Evolutionary conservation across 768 basidiomycete genomes (phyloP), one percentile per base, ranked within the genome.

Genomic region (Lanmaoa rubissima): DNA sequence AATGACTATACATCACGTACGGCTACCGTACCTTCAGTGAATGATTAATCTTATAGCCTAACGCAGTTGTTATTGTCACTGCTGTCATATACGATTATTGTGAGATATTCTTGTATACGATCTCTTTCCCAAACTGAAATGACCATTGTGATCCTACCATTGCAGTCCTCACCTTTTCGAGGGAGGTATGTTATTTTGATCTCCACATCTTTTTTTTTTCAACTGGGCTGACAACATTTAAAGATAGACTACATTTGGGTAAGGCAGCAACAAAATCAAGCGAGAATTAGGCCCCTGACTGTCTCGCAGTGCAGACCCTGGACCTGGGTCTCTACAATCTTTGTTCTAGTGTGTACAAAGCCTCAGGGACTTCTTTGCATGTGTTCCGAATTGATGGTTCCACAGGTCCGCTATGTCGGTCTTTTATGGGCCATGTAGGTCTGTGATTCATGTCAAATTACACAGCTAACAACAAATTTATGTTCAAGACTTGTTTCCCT

Each of bases 161-260:
- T 28, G 28, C 2, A 56, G 58, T 51, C 12, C 54, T 59, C 49
- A 51, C 19, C 2, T 48, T 59, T 6, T 24, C 54, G 3, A 35
- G 40, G 16, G 58, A 59, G 40, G 58, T 43, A 38, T 21, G 6
- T 17, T 9, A 21, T 14, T 12, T 53, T 3, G 2, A 17, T 38
- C n/a, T 24, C 24, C 14, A 14, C 13, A 14, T 6, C 28, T 3
- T 24, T 34, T 4, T 17, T 19, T 45, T n/a, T n/a, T n/a, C n/a
- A n/a, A n/a, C 12, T 34, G 8, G 13, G 5, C 16, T 34, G 13
- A 46, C 4, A 16, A 24, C 4, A 6, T 28, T 28, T 5, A 19
- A 1, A 56, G 55, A 26, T 53, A 31, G 32, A 57, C 5, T 46
- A 57, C 40, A 17, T 54, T 4, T 57, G 51, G 51, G 51, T 53